These are phyloP conservation scores for Mucor ambiguus DNA, from an alignment of 371 early-diverging fungal genomes.

Conservation along the genomic window DNA sequence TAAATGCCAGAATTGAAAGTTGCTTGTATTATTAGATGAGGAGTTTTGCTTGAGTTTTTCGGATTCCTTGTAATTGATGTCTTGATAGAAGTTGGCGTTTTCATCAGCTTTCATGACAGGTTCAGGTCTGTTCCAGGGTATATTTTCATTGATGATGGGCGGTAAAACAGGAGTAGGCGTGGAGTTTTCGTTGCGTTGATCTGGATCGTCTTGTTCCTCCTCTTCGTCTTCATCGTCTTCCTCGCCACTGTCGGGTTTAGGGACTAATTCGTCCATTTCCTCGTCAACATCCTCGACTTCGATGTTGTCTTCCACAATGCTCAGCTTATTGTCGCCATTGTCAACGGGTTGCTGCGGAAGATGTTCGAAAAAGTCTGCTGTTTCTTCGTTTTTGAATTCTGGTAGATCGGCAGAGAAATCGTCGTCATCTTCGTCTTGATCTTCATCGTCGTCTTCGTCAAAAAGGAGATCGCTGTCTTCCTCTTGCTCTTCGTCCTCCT, in stretches of 20 bases:
- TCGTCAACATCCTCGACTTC: constrained; percentile 9
- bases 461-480: constrained; percentile 1
- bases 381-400: constrained; percentile 21
- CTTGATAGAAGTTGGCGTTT: constrained; percentile 16
- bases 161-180: neutral
- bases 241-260: neutral
- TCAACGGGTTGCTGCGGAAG: constrained; percentile 10
- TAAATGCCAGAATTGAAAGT: constrained; percentile 13
- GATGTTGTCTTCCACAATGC: constrained; percentile 2
- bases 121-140: constrained; percentile 21
- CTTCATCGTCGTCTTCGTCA: constrained; percentile 7
- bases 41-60: neutral
- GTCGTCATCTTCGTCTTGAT: constrained; percentile 13
- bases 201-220: constrained; percentile 10
- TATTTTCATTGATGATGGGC: constrained; percentile 4
- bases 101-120: neutral
- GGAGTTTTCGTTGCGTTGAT: neutral
- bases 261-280: neutral
- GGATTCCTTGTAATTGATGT: constrained; percentile 4
- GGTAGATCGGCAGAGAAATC: constrained; percentile 10
- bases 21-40: neutral
- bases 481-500: constrained; percentile 14
- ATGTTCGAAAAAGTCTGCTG: constrained; percentile 25
- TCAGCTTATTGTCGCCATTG: constrained; percentile 3
- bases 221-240: constrained; percentile 7